phyloP scores from a whole-genome alignment of 2,329 filamentous ascomycete species.

The Didymellaceae sp. region DNA sequence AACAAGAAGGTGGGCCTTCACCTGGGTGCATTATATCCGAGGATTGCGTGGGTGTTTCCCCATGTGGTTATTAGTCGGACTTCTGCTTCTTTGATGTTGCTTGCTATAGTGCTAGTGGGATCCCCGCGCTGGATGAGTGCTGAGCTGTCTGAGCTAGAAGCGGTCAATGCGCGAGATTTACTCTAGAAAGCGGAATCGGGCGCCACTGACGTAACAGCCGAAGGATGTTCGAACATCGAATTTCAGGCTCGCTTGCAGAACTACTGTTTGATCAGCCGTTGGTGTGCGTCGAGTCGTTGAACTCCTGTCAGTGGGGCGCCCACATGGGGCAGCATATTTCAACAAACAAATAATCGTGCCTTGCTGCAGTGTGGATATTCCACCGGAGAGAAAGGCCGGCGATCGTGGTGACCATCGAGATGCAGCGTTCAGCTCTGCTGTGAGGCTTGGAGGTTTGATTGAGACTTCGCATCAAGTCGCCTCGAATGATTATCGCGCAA shows the following conservation, averaged over 20 bases:
- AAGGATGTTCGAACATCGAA: constrained; percentile 15
- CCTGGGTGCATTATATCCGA: not conserved
- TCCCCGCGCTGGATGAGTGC: not conserved
- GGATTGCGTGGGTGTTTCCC: not conserved
- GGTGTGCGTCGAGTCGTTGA: not conserved
- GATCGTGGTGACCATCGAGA: not conserved
- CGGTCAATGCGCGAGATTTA: constrained; percentile 4
- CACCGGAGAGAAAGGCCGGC: not conserved
- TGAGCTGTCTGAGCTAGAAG: not conserved
- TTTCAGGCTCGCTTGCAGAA: constrained; percentile 5
- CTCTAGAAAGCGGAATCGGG: constrained; percentile 1
- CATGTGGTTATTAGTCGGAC: no score
- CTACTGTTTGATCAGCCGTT: not conserved
- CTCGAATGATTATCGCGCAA: not conserved
- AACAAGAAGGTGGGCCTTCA: no score
- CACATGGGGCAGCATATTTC: not conserved
- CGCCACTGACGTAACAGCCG: constrained; percentile 20
- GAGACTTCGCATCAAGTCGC: not conserved
- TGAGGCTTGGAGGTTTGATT: not conserved
- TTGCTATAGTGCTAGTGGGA: not conserved
- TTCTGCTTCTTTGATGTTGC: not conserved
- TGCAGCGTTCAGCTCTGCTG: not conserved
- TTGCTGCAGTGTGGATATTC: not conserved
- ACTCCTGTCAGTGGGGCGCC: not conserved
- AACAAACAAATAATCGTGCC: not conserved